Percentiles rank a stretch among this genome's conserved stretches.
phyloP scores from a whole-genome alignment of 306 rosid species.

The Sindora glabra region DNA sequence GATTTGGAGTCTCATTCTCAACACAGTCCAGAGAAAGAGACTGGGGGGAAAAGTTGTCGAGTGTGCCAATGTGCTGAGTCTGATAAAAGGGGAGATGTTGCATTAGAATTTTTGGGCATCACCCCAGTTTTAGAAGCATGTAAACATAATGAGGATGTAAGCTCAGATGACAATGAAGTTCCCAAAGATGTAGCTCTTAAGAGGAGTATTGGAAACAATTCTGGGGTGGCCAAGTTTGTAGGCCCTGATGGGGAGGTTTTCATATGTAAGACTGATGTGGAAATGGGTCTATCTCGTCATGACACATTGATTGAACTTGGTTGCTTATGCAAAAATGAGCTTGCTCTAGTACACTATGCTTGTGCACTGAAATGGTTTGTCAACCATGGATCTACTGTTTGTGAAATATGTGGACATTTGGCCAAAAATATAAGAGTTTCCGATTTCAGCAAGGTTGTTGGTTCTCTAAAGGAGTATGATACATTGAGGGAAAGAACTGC shows the following conservation, averaged over 20 bases:
- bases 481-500: conserved; percentile 83
- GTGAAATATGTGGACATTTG: conserved; percentile 80
- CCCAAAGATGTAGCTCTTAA: conserved; percentile 16
- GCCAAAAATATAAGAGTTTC: conserved; percentile 69
- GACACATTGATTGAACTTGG: conserved; percentile 80
- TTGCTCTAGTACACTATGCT: conserved; percentile 85
- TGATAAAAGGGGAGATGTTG: conserved; percentile 79
- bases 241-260: conserved; percentile 90
- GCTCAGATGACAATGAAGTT: conserved; percentile 21
- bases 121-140: conserved; percentile 31
- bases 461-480: conserved; percentile 77
- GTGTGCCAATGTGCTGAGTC: conserved; percentile 93
- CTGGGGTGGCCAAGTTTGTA: conserved; percentile 60
- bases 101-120: conserved; percentile 60
- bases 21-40: conserved; percentile 53
- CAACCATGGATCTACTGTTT: conserved; percentile 84
- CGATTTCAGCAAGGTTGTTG: conserved; percentile 64
- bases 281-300: conserved; percentile 59
- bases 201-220: conserved; percentile 31
- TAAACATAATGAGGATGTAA: conserved; percentile 24
- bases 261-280: conserved; percentile 66
- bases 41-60: conserved; percentile 57
- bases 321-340: conserved; percentile 91
- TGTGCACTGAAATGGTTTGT: conserved; percentile 98
- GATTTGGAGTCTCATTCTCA: conserved; percentile 44